phyloP scores from a whole-genome alignment of 2,329 filamentous ascomycete genomes.

The Ceratocystis cacaofunesta region DNA sequence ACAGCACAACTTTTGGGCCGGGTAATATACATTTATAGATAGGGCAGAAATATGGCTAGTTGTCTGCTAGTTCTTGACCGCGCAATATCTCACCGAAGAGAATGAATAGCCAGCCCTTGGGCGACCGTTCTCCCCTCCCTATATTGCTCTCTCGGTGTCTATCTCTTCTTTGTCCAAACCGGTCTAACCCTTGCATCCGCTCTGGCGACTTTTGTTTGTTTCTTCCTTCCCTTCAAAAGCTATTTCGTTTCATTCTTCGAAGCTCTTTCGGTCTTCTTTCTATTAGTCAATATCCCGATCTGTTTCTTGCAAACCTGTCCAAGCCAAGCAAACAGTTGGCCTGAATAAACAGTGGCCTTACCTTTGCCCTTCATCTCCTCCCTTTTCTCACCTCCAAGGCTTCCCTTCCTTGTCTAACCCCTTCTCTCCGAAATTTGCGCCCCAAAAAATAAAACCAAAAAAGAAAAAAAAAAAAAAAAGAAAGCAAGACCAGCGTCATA shows the following conservation, averaged over 20 bases:
- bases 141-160: too few species aligned
- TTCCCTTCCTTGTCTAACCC: background rate
- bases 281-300: too few species aligned
- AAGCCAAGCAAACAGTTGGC: background rate
- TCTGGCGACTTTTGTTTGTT: background rate
- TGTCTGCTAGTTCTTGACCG: background rate
- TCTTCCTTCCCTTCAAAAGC: background rate
- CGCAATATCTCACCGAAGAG: too few species aligned
- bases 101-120: too few species aligned
- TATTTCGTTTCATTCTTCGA: background rate
- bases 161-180: too few species aligned
- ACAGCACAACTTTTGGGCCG: background rate
- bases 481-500: background rate
- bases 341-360: conserved; percentile 16
- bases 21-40: background rate
- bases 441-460: background rate
- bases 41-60: background rate
- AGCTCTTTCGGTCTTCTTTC: background rate
- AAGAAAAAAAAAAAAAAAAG: too few species aligned
- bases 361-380: conserved; percentile 17
- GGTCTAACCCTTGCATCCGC: too few species aligned
- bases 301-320: background rate
- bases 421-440: background rate
- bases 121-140: too few species aligned
- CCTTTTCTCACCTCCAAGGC: conserved; percentile 16